Evolutionary conservation across 2,329 filamentous ascomycete genomes (phyloP).

Genomic region (Huntiella decipiens): DNA sequence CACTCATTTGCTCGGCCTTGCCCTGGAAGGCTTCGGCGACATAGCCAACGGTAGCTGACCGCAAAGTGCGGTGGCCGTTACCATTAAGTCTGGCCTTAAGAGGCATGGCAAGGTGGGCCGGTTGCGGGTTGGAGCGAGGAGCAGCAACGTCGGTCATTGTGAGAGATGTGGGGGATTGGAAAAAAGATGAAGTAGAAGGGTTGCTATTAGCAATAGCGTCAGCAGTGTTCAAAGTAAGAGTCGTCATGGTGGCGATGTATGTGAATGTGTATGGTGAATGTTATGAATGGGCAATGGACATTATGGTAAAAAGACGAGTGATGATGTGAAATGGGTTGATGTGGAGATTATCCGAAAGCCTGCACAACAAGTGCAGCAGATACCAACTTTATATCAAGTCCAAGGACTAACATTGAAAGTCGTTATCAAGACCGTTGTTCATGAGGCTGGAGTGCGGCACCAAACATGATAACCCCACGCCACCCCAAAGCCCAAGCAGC

Average conservation of each 20-base stretch:
- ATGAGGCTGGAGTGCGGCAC: not conserved
- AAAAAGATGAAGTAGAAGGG: conserved; percentile 26
- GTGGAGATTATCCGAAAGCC: no score
- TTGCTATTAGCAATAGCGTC: conserved; percentile 22
- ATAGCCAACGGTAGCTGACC: conserved; percentile 83
- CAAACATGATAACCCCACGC: not conserved
- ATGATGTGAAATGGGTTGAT: not conserved
- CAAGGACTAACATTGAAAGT: not conserved
- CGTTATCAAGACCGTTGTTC: not conserved
- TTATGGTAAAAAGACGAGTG: not conserved
- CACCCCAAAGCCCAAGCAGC: not conserved
- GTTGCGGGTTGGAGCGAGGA: conserved; percentile 47
- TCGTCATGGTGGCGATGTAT: conserved; percentile 18
- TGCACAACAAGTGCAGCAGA: no score
- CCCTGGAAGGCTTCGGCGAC: conserved; percentile 86
- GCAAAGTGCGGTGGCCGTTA: conserved; percentile 54
- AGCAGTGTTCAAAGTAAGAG: conserved; percentile 22
- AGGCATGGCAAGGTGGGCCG: conserved; percentile 64
- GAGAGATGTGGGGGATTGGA: conserved; percentile 16
- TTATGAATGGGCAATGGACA: not conserved
- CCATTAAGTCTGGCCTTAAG: conserved; percentile 30
- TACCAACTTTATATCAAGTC: conserved; percentile 6
- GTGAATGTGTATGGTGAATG: not conserved
- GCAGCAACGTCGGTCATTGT: conserved; percentile 11
- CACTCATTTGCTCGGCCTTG: conserved; percentile 76